These are phyloP conservation scores for Penicillium thymicola DNA, from an alignment of 2,329 filamentous ascomycete genomes.

Conservation along the genomic window DNA sequence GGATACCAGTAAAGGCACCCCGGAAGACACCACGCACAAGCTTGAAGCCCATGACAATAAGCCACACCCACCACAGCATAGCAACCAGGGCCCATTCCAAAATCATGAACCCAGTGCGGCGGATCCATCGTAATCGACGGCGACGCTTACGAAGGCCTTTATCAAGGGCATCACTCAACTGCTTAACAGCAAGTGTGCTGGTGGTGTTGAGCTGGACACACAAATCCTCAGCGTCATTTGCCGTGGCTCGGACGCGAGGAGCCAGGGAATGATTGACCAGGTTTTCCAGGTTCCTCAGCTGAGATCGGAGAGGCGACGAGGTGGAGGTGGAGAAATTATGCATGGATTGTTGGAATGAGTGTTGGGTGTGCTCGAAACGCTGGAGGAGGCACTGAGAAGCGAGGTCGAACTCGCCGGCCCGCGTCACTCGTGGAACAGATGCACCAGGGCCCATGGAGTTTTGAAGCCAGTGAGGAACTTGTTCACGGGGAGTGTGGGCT, in stretches of 20 bases:
- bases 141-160: slow-evolving; percentile 67
- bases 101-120: slow-evolving; percentile 72
- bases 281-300: slow-evolving; percentile 45
- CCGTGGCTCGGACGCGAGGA: slow-evolving; percentile 62
- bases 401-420: slow-evolving; percentile 52
- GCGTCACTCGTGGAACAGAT: slow-evolving; percentile 42
- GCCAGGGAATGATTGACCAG: slow-evolving; percentile 51
- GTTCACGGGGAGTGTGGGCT: slow-evolving; percentile 49
- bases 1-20: slow-evolving; percentile 58
- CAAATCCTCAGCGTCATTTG: slow-evolving; percentile 77
- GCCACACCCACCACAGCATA: slow-evolving; percentile 93
- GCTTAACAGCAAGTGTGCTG: slow-evolving; percentile 76
- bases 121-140: slow-evolving; percentile 70
- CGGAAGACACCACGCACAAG: slow-evolving; percentile 61
- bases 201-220: slow-evolving; percentile 71
- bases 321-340: slow-evolving; percentile 46
- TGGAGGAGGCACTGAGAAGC: slow-evolving; percentile 52
- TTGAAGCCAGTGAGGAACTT: slow-evolving; percentile 37
- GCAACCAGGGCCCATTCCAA: slow-evolving; percentile 87
- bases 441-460: slow-evolving; percentile 27
- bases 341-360: slow-evolving; percentile 45
- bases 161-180: slow-evolving; percentile 71
- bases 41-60: slow-evolving; percentile 74
- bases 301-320: slow-evolving; percentile 44
- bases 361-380: slow-evolving; percentile 46